These are phyloP conservation scores for Glycyrrhiza uralensis DNA, from an alignment of 306 rosid genomes.

Conservation along the genomic window DNA sequence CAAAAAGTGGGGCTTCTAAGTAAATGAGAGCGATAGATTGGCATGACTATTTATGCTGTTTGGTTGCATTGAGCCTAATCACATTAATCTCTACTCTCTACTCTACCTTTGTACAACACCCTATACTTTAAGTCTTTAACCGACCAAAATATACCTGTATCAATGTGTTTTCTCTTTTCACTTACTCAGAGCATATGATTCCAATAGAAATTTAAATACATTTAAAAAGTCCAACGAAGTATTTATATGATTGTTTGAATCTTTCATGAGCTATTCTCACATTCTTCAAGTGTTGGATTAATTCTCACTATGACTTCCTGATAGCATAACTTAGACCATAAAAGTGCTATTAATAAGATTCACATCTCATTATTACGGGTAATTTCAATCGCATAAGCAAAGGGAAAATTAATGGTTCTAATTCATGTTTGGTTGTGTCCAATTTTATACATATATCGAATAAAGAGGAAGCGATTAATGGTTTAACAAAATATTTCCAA, in stretches of 20 bases:
- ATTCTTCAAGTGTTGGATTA: not conserved
- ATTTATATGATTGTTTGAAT: no score
- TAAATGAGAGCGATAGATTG: conserved; percentile 20
- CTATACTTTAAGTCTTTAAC: not conserved
- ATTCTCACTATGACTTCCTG: not conserved
- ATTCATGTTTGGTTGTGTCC: no score
- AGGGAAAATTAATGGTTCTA: not conserved
- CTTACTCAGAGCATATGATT: no score
- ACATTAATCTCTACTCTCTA: no score
- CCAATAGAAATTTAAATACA: no score
- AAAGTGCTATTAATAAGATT: not conserved
- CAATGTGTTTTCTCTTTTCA: not conserved
- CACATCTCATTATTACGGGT: not conserved
- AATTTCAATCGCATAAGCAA: not conserved
- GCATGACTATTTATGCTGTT: conserved; percentile 27
- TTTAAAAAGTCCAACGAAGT: no score
- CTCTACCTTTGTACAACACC: conserved; percentile 14
- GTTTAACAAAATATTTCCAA: not conserved
- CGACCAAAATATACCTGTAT: not conserved
- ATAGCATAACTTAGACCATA: not conserved
- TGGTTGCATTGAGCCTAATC: conserved; percentile 42
- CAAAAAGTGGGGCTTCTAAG: conserved; percentile 12
- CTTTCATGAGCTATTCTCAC: not conserved
- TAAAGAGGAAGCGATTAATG: not conserved
- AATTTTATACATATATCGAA: not conserved